Evolutionary conservation across 1,139 yeast species (phyloP).

Genomic region (Blastobotrys serpentis): DNA sequence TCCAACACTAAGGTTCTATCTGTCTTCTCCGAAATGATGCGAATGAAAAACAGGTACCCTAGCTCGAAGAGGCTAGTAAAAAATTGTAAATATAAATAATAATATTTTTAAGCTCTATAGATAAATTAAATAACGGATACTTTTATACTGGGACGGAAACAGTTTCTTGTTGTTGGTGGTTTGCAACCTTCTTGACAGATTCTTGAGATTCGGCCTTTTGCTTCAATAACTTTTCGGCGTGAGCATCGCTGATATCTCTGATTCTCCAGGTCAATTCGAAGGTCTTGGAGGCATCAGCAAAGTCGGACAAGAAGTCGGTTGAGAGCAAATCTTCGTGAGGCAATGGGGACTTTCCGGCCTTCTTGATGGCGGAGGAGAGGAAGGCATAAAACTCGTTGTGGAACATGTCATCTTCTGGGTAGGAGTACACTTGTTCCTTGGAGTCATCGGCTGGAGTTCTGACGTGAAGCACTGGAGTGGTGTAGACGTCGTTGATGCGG

Average conservation of each 20-base stretch:
- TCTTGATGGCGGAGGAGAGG: slow-evolving; percentile 17
- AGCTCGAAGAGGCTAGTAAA: not conserved
- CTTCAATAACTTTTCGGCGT: slow-evolving; percentile 5
- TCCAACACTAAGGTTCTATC: too few relatives aligned
- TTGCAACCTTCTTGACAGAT: not conserved
- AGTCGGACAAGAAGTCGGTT: slow-evolving; percentile 17
- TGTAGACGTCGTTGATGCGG: slow-evolving; percentile 26
- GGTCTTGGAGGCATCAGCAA: slow-evolving; percentile 23
- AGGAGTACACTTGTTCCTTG: slow-evolving; percentile 18
- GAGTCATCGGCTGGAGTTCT: slow-evolving; percentile 22
- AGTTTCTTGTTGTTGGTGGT: not conserved
- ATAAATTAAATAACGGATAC: not conserved
- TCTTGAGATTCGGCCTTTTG: not conserved
- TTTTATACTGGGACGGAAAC: slow-evolving; percentile 4
- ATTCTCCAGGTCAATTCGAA: slow-evolving; percentile 24
- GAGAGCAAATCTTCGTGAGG: slow-evolving; percentile 5
- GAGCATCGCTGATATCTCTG: slow-evolving; percentile 19
- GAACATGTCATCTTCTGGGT: slow-evolving; percentile 23
- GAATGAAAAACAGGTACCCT: too few relatives aligned
- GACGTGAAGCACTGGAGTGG: slow-evolving; percentile 26
- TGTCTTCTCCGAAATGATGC: too few relatives aligned
- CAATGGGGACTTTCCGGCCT: slow-evolving; percentile 16
- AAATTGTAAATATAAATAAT: not conserved
- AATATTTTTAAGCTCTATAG: slow-evolving; percentile 1
- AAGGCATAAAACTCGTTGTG: slow-evolving; percentile 22